These are phyloP conservation scores for Vicia villosa DNA, from an alignment of 306 rosid species.

Conservation along the genomic window DNA sequence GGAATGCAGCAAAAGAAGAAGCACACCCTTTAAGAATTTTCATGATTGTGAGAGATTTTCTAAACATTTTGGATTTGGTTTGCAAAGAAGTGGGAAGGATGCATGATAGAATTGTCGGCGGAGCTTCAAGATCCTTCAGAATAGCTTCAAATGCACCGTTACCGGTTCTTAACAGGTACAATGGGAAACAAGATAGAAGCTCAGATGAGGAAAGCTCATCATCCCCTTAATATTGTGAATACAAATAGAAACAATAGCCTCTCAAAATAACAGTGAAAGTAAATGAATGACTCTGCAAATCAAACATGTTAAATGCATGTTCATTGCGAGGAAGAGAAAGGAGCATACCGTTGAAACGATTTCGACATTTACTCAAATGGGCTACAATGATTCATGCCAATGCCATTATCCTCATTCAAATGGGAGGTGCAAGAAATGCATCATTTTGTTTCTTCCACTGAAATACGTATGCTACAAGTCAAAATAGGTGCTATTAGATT, in stretches of 20 bases:
- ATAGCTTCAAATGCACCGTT: slow-evolving; percentile 74
- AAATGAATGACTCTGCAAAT: slow-evolving; percentile 40
- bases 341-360: slow-evolving; percentile 12
- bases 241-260: slow-evolving; percentile 44
- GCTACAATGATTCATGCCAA: slow-evolving; percentile 31
- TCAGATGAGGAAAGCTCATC: slow-evolving; percentile 95
- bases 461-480: slow-evolving; percentile 45
- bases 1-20: slow-evolving; percentile 83
- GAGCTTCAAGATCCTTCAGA: slow-evolving; percentile 87
- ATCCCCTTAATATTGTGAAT: slow-evolving; percentile 61
- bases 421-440: slow-evolving; percentile 32
- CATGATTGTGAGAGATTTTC: slow-evolving; percentile 92
- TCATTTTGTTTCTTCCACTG: slow-evolving; percentile 38
- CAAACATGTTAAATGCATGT: slow-evolving; percentile 18
- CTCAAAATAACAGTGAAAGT: slow-evolving; percentile 43
- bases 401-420: slow-evolving; percentile 28
- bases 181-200: slow-evolving; percentile 63
- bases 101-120: slow-evolving; percentile 81
- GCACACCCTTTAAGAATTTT: slow-evolving; percentile 96
- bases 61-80: slow-evolving; percentile 75
- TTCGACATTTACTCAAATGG: slow-evolving; percentile 26
- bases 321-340: slow-evolving; percentile 23
- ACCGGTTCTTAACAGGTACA: slow-evolving; percentile 88
- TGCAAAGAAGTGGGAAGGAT: slow-evolving; percentile 94
- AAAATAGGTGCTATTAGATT: slow-evolving; percentile 50